These are phyloP conservation scores for Perkinsela sp. DNA, from an alignment of 208 protist genomes.

Conservation along the genomic window DNA sequence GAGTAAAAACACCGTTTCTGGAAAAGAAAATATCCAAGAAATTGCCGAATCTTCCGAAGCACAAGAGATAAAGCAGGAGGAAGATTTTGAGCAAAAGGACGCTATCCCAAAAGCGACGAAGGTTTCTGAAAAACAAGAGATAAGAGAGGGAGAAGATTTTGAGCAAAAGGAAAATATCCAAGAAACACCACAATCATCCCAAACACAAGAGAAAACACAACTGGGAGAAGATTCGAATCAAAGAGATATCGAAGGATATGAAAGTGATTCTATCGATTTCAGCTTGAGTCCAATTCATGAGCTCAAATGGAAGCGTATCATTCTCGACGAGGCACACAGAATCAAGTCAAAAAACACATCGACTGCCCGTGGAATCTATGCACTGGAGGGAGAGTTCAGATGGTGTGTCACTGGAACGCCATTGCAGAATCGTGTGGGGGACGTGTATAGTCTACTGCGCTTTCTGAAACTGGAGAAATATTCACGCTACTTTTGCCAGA, in stretches of 20 bases:
- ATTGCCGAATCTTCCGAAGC: not conserved
- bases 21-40: not conserved
- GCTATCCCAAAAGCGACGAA: not conserved
- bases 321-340: constrained; percentile 69
- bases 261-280: constrained; percentile 11
- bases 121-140: constrained; percentile 3
- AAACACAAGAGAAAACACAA: constrained; percentile 4
- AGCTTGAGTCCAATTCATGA: constrained; percentile 30
- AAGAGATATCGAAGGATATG: not conserved
- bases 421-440: constrained; percentile 83
- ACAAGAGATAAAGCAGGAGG: not conserved
- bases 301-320: constrained; percentile 47
- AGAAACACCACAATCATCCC: constrained; percentile 2
- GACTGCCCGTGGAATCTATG: constrained; percentile 46
- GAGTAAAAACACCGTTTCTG: not conserved
- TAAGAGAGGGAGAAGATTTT: not conserved
- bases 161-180: not conserved
- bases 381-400: constrained; percentile 25
- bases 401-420: constrained; percentile 80
- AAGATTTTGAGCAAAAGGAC: not conserved
- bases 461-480: constrained; percentile 58
- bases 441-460: constrained; percentile 79
- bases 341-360: constrained; percentile 61
- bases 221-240: not conserved
- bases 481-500: constrained; percentile 56